phyloP scores from a whole-genome alignment of 2,329 filamentous ascomycete species.

The Gnomoniopsis smithogilvyi region DNA sequence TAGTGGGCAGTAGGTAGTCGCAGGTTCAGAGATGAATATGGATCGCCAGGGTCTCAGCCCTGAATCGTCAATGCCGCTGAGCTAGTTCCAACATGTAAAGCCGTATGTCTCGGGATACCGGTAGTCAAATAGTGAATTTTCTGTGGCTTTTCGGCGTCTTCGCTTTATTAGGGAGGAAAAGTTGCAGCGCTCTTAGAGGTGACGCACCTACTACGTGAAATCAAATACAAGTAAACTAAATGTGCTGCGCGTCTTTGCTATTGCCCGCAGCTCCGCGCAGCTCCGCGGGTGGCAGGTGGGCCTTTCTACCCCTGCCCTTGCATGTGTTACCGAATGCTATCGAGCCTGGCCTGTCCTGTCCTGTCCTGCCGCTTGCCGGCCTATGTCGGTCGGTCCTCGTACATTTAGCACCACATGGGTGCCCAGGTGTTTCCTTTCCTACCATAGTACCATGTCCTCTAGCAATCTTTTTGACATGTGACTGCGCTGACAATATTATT shows the following conservation, averaged over 20 bases:
- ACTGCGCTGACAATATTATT: background rate
- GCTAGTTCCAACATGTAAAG: background rate
- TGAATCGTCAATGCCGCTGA: background rate
- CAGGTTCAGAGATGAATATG: too few relatives aligned
- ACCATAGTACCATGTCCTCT: background rate
- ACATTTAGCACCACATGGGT: too few relatives aligned
- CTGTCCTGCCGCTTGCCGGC: too few relatives aligned
- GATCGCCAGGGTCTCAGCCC: background rate
- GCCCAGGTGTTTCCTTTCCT: background rate
- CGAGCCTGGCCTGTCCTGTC: too few relatives aligned
- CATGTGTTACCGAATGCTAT: too few relatives aligned
- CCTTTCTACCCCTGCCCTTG: too few relatives aligned
- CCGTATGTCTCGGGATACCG: background rate
- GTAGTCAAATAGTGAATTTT: background rate
- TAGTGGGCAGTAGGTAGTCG: too few relatives aligned
- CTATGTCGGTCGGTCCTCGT: background rate
- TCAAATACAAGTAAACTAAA: too few relatives aligned
- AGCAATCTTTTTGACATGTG: background rate
- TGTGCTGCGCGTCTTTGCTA: background rate
- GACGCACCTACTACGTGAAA: too few relatives aligned
- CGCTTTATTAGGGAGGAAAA: background rate
- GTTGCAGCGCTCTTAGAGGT: conserved; percentile 6
- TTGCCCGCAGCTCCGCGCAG: background rate
- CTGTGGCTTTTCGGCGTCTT: background rate
- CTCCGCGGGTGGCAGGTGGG: too few relatives aligned